Conservation (phyloP, 129 eudicot species). For the sunflower (Helianthus annuus) region HanXRQr2.0-SUNRISE NC_035448.2:113505449-113505948, state of each 20-base stretch:
- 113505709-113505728: constrained; percentile 43
- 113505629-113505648: constrained; percentile 97
- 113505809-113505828: constrained; percentile 57
- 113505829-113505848: constrained; percentile 88
- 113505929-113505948: constrained; percentile 94
- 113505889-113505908: constrained; percentile 89
- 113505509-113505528: background rate
- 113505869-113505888: constrained; percentile 71
- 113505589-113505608: constrained; percentile 95
- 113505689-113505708: constrained; percentile 52
- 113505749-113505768: constrained; percentile 52
- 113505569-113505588: constrained; percentile 89
- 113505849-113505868: constrained; percentile 99
- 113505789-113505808: constrained; percentile 53
- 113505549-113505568: constrained; percentile 98
- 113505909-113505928: constrained; percentile 95
- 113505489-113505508: background rate
- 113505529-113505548: constrained; percentile 62
- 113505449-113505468: background rate
- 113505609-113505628: constrained; percentile 88
- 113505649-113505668: constrained; percentile 74
- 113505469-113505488: background rate
- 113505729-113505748: constrained; percentile 32
- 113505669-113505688: constrained; percentile 33
- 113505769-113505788: constrained; percentile 77